Evolutionary conservation across 1,139 yeast species (phyloP).

Genomic region (Hanseniaspora gamundiae): DNA sequence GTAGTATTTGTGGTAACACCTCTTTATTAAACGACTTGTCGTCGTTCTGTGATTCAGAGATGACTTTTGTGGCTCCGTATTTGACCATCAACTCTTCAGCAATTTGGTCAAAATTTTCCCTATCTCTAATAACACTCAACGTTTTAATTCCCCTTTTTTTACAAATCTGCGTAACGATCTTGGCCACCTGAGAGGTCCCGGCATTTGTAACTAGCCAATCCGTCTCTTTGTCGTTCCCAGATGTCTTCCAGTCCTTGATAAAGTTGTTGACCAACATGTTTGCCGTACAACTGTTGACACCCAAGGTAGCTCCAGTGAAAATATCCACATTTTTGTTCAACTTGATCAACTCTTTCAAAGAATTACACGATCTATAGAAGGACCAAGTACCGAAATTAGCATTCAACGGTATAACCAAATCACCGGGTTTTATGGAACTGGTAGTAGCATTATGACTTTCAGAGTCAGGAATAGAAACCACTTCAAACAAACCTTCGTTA

Average conservation of each 20-base stretch:
- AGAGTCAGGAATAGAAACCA: constrained; percentile 32
- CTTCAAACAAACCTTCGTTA: constrained; percentile 87
- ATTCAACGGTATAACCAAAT: constrained; percentile 81
- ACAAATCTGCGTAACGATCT: constrained; percentile 83
- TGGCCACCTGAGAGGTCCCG: constrained; percentile 94
- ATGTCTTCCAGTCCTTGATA: constrained; percentile 38
- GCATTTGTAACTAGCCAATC: constrained; percentile 97
- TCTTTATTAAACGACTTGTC: constrained; percentile 51
- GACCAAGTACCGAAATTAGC: constrained; percentile 95
- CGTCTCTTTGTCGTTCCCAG: constrained; percentile 40
- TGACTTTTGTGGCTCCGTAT: constrained; percentile 82
- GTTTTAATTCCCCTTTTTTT: constrained; percentile 68
- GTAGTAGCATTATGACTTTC: constrained; percentile 9
- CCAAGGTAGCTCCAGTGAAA: constrained; percentile 70
- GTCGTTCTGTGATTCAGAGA: constrained; percentile 74
- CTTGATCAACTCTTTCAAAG: constrained; percentile 38
- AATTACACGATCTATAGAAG: constrained; percentile 53
- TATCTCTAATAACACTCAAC: constrained; percentile 75
- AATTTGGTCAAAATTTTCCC: constrained; percentile 54
- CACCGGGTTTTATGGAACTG: constrained; percentile 50
- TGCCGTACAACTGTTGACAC: constrained; percentile 90
- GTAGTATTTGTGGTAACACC: constrained; percentile 52
- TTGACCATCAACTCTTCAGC: constrained; percentile 36
- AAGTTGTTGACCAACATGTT: constrained; percentile 75
- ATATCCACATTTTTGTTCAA: constrained; percentile 30